Percentiles rank a stretch among this genome's conserved stretches.
These are phyloP conservation scores for Saccharomycopsis fermentans DNA, from an alignment of 805 yeast species.

Conservation along the genomic window DNA sequence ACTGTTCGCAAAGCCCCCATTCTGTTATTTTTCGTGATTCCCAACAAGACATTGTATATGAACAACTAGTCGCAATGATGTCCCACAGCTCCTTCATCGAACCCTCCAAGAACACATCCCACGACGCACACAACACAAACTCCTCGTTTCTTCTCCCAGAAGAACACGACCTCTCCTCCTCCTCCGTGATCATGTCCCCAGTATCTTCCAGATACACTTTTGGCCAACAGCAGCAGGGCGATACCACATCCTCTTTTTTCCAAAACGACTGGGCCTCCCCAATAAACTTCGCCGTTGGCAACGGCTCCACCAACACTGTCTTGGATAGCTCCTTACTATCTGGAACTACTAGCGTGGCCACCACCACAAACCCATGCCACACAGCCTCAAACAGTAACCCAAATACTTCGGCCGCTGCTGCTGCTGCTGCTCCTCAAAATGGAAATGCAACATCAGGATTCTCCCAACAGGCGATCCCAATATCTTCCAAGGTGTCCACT, in stretches of 20 bases:
- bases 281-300: constrained; percentile 12
- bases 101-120: neutral
- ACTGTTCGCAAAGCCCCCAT: no score
- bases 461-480: neutral
- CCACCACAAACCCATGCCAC: neutral
- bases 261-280: constrained; percentile 11
- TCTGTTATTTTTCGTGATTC: no score
- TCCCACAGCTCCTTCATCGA: neutral
- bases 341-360: neutral
- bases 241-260: neutral
- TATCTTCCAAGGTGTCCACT: neutral
- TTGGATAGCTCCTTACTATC: neutral
- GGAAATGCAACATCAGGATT: constrained; percentile 1
- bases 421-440: constrained; percentile 1
- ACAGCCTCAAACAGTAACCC: neutral
- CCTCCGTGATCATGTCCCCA: neutral
- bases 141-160: neutral
- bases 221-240: neutral
- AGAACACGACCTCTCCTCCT: neutral
- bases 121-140: neutral
- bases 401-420: neutral
- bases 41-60: no score
- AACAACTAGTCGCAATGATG: neutral
- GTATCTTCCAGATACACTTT: neutral
- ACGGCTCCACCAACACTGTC: neutral